phyloP scores from a whole-genome alignment of 2,329 filamentous ascomycete genomes.

The Neonectria faginata region DNA sequence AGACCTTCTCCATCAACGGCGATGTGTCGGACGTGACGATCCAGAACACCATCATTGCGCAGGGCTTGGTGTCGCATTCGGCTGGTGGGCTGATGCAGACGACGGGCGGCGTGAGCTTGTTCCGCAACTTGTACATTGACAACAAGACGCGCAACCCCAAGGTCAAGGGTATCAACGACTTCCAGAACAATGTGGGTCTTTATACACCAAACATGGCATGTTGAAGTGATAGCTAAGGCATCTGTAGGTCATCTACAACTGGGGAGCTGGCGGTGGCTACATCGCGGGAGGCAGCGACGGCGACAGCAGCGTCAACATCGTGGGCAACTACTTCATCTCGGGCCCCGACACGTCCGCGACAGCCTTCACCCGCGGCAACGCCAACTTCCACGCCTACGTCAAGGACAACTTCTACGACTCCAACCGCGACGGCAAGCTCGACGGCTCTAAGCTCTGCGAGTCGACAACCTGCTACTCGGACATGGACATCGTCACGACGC shows the following conservation, averaged over 20 bases:
- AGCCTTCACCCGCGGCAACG: slow-evolving; percentile 67
- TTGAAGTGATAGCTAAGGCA: slow-evolving; percentile 17
- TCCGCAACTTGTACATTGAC: slow-evolving; percentile 67
- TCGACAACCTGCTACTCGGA: slow-evolving; percentile 59
- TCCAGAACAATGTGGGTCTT: slow-evolving; percentile 54
- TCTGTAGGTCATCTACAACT: slow-evolving; percentile 64
- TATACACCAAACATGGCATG: accelerated
- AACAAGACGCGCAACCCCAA: slow-evolving; percentile 69
- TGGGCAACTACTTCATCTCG: slow-evolving; percentile 69
- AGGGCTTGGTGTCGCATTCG: slow-evolving; percentile 65
- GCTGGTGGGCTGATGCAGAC: slow-evolving; percentile 65
- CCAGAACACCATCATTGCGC: slow-evolving; percentile 64
- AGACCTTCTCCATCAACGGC: slow-evolving; percentile 65
- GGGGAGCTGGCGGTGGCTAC: slow-evolving; percentile 65
- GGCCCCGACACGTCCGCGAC: slow-evolving; percentile 62
- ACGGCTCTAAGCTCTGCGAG: slow-evolving; percentile 59
- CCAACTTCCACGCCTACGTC: slow-evolving; percentile 65
- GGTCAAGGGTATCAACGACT: slow-evolving; percentile 68
- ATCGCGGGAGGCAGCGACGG: slow-evolving; percentile 64
- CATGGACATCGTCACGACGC: slow-evolving; percentile 55
- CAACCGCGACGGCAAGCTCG: slow-evolving; percentile 60
- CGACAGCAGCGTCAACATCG: slow-evolving; percentile 62
- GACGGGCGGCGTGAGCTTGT: slow-evolving; percentile 61
- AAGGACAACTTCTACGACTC: slow-evolving; percentile 64
- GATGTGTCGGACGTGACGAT: slow-evolving; percentile 62